A percentile compares a stretch with the other conserved stretches of the same genome.
Conservation (phyloP, 192 early-diverging fungal species). For the Linnemannia zychae region DNA sequence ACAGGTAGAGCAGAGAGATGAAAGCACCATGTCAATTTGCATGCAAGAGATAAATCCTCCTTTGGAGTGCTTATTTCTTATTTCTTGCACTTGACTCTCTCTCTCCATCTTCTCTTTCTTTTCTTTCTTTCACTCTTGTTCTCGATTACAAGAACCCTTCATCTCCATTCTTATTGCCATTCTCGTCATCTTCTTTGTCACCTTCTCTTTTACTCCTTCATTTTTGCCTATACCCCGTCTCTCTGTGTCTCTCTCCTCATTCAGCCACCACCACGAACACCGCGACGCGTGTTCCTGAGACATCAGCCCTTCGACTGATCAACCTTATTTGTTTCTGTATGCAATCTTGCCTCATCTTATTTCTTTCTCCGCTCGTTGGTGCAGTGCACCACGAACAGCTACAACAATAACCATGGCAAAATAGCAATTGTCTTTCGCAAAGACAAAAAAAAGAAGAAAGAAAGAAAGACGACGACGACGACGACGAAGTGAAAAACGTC, state of each 20-base stretch:
- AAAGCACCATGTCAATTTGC: not conserved
- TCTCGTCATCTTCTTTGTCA: not conserved
- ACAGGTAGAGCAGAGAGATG: not conserved
- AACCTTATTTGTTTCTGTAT: constrained; percentile 8
- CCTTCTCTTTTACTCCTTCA: not conserved
- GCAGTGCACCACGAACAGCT: not conserved
- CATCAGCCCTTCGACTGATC: not conserved
- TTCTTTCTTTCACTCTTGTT: not conserved
- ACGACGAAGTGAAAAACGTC: too few relatives aligned
- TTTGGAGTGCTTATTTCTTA: not conserved
- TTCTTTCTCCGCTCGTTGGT: not conserved
- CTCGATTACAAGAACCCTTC: not conserved
- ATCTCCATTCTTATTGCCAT: not conserved
- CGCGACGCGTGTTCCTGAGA: not conserved
- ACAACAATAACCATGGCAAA: not conserved
- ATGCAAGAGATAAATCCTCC: not conserved
- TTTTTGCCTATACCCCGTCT: not conserved
- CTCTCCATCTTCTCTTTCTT: not conserved
- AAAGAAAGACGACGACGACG: too few relatives aligned
- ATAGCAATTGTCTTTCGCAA: not conserved
- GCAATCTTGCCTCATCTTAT: not conserved
- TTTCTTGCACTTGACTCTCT: not conserved
- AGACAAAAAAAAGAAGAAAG: not conserved
- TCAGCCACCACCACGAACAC: not conserved
- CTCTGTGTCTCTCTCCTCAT: not conserved